Evolutionary conservation across 495 filamentous ascomycete species (phyloP).

Genomic region (Xylaria flabelliformis): DNA sequence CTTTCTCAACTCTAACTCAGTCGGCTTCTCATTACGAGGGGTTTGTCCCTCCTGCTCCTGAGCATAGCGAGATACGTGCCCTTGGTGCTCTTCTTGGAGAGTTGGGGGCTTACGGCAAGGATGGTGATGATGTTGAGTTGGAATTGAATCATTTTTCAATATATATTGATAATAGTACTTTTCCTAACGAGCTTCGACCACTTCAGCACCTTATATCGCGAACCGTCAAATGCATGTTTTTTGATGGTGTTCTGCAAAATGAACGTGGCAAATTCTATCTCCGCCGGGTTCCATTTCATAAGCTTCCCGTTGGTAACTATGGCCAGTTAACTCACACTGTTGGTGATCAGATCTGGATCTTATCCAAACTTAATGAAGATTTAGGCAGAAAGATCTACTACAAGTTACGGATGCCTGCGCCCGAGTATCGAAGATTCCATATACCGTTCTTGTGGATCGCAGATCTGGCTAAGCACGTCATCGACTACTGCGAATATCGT

Average conservation of each 20-base stretch:
- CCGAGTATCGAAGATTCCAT: constrained; percentile 65
- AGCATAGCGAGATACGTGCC: constrained; percentile 38
- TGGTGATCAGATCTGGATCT: constrained; percentile 65
- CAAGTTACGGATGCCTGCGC: constrained; percentile 57
- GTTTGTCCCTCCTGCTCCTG: constrained; percentile 32
- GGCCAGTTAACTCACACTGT: constrained; percentile 54
- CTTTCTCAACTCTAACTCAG: constrained; percentile 36
- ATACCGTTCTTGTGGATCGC: constrained; percentile 70
- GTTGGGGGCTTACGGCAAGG: not conserved
- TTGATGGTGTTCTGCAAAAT: constrained; percentile 65
- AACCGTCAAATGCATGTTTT: constrained; percentile 48
- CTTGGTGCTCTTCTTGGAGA: constrained; percentile 34
- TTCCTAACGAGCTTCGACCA: constrained; percentile 55
- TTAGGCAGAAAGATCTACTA: constrained; percentile 62
- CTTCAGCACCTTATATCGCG: constrained; percentile 57
- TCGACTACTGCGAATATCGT: constrained; percentile 61
- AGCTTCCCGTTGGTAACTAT: constrained; percentile 71
- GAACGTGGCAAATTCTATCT: constrained; percentile 56
- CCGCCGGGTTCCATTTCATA: constrained; percentile 58
- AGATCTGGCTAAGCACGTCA: constrained; percentile 68
- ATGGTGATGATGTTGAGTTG: constrained; percentile 48
- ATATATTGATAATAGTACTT: constrained; percentile 47
- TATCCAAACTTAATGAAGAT: constrained; percentile 48
- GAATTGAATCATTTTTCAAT: constrained; percentile 59
- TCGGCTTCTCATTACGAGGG: constrained; percentile 34